Conservation (phyloP, 2,329 filamentous ascomycete species). For the Fusarium phyllophilum region DNA sequence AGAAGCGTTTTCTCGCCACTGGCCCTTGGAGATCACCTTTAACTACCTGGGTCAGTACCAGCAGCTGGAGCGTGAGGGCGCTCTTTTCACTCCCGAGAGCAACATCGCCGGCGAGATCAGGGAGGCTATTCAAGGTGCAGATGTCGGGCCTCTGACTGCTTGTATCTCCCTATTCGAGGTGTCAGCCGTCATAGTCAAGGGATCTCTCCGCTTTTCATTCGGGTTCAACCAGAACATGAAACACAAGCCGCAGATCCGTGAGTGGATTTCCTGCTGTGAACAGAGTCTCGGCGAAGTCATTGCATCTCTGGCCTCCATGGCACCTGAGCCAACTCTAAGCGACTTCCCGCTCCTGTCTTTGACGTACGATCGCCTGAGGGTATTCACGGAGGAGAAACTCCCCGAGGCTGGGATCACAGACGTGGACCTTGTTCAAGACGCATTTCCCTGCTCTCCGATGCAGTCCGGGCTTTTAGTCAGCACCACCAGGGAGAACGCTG, state of each 20-base stretch:
- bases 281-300: conserved; percentile 8
- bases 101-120: conserved; percentile 32
- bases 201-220: conserved; percentile 56
- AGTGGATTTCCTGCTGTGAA: conserved; percentile 29
- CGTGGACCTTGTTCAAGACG: conserved; percentile 36
- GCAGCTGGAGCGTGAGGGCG: conserved; percentile 43
- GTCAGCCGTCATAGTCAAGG: conserved; percentile 56
- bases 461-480: conserved; percentile 53
- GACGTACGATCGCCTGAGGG: conserved; percentile 27
- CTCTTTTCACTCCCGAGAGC: conserved; percentile 35
- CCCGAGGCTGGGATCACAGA: conserved; percentile 14
- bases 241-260: conserved; percentile 52
- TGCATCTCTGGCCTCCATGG: neutral
- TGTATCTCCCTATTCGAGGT: conserved; percentile 60
- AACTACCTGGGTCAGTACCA: conserved; percentile 46
- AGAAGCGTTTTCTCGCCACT: conserved; percentile 23
- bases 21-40: conserved; percentile 42
- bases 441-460: conserved; percentile 52
- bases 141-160: conserved; percentile 18
- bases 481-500: conserved; percentile 52
- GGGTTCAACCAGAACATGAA: conserved; percentile 55
- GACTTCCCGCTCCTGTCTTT: conserved; percentile 32
- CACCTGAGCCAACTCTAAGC: conserved; percentile 21
- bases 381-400: conserved; percentile 25
- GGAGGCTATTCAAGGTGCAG: conserved; percentile 22